Evolutionary conservation across 1,284 basidiomycete genomes (phyloP).

Genomic region (Trichosporon ovoides): DNA sequence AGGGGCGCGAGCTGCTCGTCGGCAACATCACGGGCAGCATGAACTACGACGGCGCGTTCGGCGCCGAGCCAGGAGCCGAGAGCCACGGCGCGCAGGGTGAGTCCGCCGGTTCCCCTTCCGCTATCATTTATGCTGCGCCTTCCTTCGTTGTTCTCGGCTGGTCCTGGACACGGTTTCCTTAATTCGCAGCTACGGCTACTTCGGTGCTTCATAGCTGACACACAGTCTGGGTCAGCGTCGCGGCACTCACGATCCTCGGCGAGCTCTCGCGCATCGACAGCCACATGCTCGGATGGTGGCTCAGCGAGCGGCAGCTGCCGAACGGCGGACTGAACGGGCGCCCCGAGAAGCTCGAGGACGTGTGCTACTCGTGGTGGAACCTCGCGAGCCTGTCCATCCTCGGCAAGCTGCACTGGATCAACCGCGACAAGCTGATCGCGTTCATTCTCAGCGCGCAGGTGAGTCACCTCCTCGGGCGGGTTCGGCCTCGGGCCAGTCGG

Average conservation of each 20-base stretch:
- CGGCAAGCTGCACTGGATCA: constrained; percentile 81
- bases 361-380: constrained; percentile 98
- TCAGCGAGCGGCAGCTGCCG: constrained; percentile 85
- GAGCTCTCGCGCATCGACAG: constrained; percentile 69
- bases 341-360: constrained; percentile 93
- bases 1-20: constrained; percentile 59
- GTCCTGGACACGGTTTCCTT: no score
- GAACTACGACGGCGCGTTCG: constrained; percentile 97
- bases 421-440: constrained; percentile 65
- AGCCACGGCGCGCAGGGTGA: constrained; percentile 86
- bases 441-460: constrained; percentile 91
- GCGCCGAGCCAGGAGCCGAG: constrained; percentile 75
- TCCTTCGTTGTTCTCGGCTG: background rate
- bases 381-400: constrained; percentile 82
- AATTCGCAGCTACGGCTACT: background rate
- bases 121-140: background rate
- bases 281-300: constrained; percentile 80
- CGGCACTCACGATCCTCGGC: constrained; percentile 78
- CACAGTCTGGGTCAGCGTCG: constrained; percentile 83
- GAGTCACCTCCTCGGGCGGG: constrained; percentile 19
- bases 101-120: constrained; percentile 21
- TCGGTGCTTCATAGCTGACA: background rate
- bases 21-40: constrained; percentile 69
- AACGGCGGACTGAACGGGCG: constrained; percentile 92
- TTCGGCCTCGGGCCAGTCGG: no score